These are phyloP conservation scores for Aspergillus intermedius DNA, from an alignment of 2,329 filamentous ascomycete genomes.

Conservation along the genomic window DNA sequence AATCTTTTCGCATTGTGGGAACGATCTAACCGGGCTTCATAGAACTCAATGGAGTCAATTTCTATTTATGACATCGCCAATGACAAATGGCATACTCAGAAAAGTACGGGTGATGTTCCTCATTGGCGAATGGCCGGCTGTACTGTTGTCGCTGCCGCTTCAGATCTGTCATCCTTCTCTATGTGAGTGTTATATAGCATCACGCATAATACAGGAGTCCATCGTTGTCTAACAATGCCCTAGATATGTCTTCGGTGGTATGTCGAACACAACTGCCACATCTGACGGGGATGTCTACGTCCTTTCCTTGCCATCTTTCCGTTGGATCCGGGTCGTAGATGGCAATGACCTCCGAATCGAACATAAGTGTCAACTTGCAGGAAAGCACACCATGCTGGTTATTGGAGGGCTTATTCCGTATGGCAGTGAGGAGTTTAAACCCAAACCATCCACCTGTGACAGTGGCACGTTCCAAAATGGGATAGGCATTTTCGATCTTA, in stretches of 20 bases:
- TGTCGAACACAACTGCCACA: background rate
- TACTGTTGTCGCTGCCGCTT: conserved; percentile 1
- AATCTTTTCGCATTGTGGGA: too few relatives aligned
- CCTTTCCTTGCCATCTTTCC: conserved; percentile 6
- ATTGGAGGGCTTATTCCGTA: conserved; percentile 3
- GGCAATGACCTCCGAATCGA: conserved; percentile 1
- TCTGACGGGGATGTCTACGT: conserved; percentile 7
- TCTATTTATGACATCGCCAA: conserved; percentile 5
- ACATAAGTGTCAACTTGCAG: conserved; percentile 1
- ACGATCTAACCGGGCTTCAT: background rate
- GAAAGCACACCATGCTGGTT: conserved; percentile 3
- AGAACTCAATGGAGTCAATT: conserved; percentile 8
- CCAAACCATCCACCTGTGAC: background rate
- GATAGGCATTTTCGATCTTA: conserved; percentile 4
- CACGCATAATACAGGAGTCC: too few relatives aligned
- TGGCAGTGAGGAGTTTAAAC: conserved; percentile 1
- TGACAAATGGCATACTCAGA: conserved; percentile 5
- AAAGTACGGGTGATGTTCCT: conserved; percentile 5
- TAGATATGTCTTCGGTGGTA: conserved; percentile 5
- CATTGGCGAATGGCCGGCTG: conserved; percentile 7
- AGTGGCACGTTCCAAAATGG: conserved; percentile 2
- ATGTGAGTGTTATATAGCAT: conserved; percentile 2
- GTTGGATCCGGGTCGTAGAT: conserved; percentile 5
- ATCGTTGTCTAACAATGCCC: background rate
- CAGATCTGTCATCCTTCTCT: conserved; percentile 4